phyloP scores from a whole-genome alignment of 345 rosid species.

The Citrus trifoliata region DNA sequence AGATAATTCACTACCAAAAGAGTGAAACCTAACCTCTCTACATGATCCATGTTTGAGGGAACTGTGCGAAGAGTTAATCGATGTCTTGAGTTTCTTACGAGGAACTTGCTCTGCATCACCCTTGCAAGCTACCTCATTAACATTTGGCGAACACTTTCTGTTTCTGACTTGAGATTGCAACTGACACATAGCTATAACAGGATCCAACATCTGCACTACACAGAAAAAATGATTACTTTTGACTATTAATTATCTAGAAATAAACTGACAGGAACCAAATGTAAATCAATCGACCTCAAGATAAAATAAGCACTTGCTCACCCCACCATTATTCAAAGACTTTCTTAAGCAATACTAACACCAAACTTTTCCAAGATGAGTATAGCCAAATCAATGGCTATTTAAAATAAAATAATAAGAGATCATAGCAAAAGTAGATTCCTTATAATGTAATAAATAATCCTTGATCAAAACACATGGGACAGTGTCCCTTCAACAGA shows the following conservation, averaged over 20 bases:
- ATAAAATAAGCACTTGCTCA: too few species aligned
- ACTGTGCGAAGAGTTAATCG: conserved; percentile 25
- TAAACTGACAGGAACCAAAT: not conserved
- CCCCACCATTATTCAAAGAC: too few species aligned
- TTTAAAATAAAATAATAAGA: not conserved
- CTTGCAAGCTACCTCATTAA: conserved; percentile 2
- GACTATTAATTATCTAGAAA: conserved; percentile 1
- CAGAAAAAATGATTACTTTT: not conserved
- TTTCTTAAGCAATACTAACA: not conserved
- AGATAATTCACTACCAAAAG: not conserved
- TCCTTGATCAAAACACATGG: not conserved
- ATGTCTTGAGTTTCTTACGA: conserved; percentile 26
- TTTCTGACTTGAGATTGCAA: conserved; percentile 26
- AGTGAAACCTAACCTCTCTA: conserved; percentile 24
- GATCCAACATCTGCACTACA: conserved; percentile 43
- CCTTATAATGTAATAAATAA: not conserved
- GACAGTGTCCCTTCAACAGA: not conserved
- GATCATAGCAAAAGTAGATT: not conserved
- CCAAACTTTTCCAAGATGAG: not conserved
- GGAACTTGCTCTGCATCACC: conserved; percentile 16
- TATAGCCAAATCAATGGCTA: not conserved
- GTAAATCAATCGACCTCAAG: too few species aligned
- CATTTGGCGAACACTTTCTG: conserved; percentile 15
- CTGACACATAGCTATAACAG: conserved; percentile 36
- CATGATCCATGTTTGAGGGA: conserved; percentile 21